A percentile compares a stretch with the other conserved stretches of the same genome.
Conservation (phyloP, 495 filamentous ascomycete species). For the Tuber microsphaerosporum region DNA sequence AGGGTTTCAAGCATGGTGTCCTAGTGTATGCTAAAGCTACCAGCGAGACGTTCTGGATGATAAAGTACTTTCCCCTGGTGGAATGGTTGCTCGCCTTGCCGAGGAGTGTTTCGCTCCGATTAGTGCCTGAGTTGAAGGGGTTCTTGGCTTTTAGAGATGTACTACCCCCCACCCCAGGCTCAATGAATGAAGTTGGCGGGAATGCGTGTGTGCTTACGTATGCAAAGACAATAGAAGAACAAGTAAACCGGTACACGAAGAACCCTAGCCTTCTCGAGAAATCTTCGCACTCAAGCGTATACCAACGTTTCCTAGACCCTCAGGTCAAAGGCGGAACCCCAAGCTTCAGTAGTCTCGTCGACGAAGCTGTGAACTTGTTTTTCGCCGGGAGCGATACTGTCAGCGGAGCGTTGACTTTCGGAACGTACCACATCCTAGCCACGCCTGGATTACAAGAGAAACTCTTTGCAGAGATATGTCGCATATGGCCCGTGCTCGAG, state of each 20-base stretch:
- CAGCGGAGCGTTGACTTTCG: conserved; percentile 41
- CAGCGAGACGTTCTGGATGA: conserved; percentile 22
- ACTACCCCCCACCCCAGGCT: not conserved
- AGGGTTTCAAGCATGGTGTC: conserved; percentile 42
- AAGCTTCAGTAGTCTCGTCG: conserved; percentile 30
- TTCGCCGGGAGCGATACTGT: conserved; percentile 47
- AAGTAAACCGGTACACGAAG: conserved; percentile 42
- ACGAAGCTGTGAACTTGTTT: conserved; percentile 44
- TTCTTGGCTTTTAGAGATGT: not conserved
- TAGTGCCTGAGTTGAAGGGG: conserved; percentile 30
- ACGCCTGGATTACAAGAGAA: conserved; percentile 26
- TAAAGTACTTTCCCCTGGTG: conserved; percentile 43
- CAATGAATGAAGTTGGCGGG: not conserved
- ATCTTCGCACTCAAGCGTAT: conserved; percentile 43
- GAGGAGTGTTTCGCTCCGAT: conserved; percentile 30
- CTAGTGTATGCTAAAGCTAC: conserved; percentile 40
- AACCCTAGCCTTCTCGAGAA: conserved; percentile 41
- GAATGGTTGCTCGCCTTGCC: conserved; percentile 41
- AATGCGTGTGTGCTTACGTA: not conserved
- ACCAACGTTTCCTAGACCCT: conserved; percentile 42
- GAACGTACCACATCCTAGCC: conserved; percentile 42
- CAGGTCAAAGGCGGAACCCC: conserved; percentile 24
- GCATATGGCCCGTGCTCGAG: conserved; percentile 40
- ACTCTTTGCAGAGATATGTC: conserved; percentile 41
- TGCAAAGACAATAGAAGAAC: conserved; percentile 17